These are phyloP conservation scores for Cladorrhinum sp. DNA, from an alignment of 2,329 filamentous ascomycete species.

Conservation along the genomic window DNA sequence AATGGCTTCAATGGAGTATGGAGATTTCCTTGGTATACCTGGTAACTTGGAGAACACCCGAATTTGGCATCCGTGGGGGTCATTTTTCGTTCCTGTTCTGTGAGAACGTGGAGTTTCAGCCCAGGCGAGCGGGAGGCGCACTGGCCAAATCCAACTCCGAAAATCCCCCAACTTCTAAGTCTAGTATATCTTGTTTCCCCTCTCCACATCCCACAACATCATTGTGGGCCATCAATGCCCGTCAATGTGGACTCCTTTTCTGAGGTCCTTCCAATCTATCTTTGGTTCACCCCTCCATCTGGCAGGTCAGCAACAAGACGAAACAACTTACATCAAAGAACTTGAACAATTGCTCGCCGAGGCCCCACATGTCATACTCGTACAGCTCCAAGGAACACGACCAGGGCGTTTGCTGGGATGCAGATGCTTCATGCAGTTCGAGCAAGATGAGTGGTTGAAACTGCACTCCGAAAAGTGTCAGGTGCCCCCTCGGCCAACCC, in stretches of 20 bases:
- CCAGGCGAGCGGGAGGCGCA: slow-evolving; percentile 15
- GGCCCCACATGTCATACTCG: slow-evolving; percentile 8
- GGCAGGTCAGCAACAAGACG: slow-evolving; percentile 3
- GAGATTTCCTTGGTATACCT: background rate
- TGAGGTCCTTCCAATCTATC: background rate
- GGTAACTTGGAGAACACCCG: background rate
- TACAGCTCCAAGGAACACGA: background rate
- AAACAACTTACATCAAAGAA: background rate
- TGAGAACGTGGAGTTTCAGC: slow-evolving; percentile 16
- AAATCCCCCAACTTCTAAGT: background rate
- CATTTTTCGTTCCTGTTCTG: background rate
- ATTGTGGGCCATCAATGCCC: background rate
- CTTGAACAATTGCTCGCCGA: background rate
- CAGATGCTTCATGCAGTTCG: slow-evolving; percentile 9
- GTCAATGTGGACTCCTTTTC: too few species aligned
- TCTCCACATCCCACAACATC: slow-evolving; percentile 1
- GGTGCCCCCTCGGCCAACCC: slow-evolving; percentile 23
- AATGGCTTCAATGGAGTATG: background rate
- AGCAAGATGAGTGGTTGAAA: slow-evolving; percentile 19
- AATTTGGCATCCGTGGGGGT: background rate
- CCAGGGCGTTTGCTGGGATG: slow-evolving; percentile 2
- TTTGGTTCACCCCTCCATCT: background rate
- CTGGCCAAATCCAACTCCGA: slow-evolving; percentile 14
- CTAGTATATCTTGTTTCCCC: too few species aligned
- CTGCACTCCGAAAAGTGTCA: slow-evolving; percentile 21